Evolutionary conservation across 2,329 filamentous ascomycete species (phyloP).

Genomic region (Colletotrichum tabaci): DNA sequence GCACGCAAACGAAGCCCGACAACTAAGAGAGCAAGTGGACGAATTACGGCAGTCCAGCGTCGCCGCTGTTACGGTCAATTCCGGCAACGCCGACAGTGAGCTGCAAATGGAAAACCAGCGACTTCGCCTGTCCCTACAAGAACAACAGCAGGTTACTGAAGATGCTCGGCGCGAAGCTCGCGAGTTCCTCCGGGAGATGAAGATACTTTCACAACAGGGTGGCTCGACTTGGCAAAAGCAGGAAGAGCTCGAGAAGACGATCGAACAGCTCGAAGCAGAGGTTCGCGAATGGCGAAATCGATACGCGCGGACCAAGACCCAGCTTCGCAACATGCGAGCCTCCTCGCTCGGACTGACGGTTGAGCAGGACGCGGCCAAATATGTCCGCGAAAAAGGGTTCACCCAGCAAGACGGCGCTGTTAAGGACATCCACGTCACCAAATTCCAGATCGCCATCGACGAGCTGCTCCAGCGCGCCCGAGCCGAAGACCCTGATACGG

Average conservation of each 20-base stretch:
- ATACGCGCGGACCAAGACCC: slow-evolving; percentile 90
- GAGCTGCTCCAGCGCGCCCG: slow-evolving; percentile 87
- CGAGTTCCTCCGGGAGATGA: slow-evolving; percentile 91
- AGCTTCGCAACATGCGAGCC: slow-evolving; percentile 84
- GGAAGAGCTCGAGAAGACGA: slow-evolving; percentile 80
- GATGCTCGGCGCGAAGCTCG: slow-evolving; percentile 89
- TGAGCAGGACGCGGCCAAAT: slow-evolving; percentile 78
- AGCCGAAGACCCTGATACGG: slow-evolving; percentile 78
- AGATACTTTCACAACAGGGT: slow-evolving; percentile 84
- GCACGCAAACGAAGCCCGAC: slow-evolving; percentile 74
- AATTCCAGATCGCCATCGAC: slow-evolving; percentile 95
- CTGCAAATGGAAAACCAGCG: slow-evolving; percentile 79
- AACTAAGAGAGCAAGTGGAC: slow-evolving; percentile 75
- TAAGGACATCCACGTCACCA: slow-evolving; percentile 93
- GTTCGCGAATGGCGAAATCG: slow-evolving; percentile 91
- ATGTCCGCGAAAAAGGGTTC: slow-evolving; percentile 77
- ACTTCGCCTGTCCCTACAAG: slow-evolving; percentile 73
- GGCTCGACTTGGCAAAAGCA: slow-evolving; percentile 86
- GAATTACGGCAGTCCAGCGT: slow-evolving; percentile 58
- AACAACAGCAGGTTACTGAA: slow-evolving; percentile 87
- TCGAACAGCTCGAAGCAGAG: slow-evolving; percentile 84
- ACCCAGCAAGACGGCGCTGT: slow-evolving; percentile 82
- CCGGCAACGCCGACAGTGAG: slow-evolving; percentile 63
- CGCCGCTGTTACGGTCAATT: slow-evolving; percentile 40
- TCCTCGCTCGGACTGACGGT: slow-evolving; percentile 82